Evolutionary conservation across 495 filamentous ascomycete species (phyloP), one percentile per base, ranked within the genome.

Genomic region (Tricharina praecox): DNA sequence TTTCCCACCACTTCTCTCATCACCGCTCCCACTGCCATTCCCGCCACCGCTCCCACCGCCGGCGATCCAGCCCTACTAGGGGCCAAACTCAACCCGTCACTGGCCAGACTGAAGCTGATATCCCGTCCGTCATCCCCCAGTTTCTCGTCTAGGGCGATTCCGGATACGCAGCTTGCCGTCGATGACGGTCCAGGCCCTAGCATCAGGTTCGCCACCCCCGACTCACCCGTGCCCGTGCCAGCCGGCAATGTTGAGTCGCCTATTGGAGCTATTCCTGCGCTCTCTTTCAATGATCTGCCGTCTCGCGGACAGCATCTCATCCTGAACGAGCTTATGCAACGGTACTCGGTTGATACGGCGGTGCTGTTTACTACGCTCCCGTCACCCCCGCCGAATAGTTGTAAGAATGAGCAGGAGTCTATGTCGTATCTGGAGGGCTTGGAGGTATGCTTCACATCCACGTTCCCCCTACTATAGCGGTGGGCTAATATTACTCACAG

Each of bases 321-420:
- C 40, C 56, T 92, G 20, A 92, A 93, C 58, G 82, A 92, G 59
- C 66, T 90, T 45, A 86, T 92, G 68, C 66, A 68, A 4, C 69
- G 72, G 48, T 65, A 86, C 32, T 82, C 79, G 39, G 56, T 55
- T 7, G 72, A 86, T 4, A 88, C 85, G 5, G 82, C 82, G 0
- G 81, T 93, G 1, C 62, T 86, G n/a, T 80, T 90, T 51, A 86
- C 79, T 0, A 88, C 82, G 26, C 62, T 92, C 39, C 83, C 85
- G 9, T 78, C 80, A 30, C 82, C 85, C 0, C 64, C 78, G 5
- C 79, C 85, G 51, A 82, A 80, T 2, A 88, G 82, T 2, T 74
- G 73, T 52, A 64, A 72, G 46, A 81, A 74, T 48, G 79, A 81
- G 54, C 69, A 72, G 45, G 75, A 77, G 2, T 82, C 80, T 59